Conservation (phyloP, 305 asterid genomes). For the Rubia peregrina region DNA sequence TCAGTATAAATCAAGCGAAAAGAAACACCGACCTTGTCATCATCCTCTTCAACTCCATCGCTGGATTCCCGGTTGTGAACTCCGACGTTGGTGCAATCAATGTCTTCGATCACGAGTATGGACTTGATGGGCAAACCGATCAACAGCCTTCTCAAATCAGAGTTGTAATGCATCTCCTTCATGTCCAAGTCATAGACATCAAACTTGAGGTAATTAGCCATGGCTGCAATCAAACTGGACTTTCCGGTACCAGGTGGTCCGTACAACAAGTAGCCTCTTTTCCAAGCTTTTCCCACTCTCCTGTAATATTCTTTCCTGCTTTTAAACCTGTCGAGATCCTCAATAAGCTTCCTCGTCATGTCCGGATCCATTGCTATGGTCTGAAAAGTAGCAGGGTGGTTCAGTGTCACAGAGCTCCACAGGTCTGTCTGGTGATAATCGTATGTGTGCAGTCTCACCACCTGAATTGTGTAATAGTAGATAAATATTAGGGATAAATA, state of each 20-base stretch:
- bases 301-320: conserved; percentile 61
- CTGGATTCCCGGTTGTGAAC: conserved; percentile 46
- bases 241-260: conserved; percentile 92
- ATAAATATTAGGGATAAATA: no score
- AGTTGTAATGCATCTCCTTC: conserved; percentile 72
- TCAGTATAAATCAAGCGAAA: no score
- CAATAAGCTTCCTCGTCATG: conserved; percentile 38
- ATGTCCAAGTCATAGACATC: conserved; percentile 81
- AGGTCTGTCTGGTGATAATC: conserved; percentile 58
- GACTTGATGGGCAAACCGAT: conserved; percentile 60
- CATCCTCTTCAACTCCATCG: conserved; percentile 34
- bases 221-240: conserved; percentile 81
- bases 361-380: conserved; percentile 63
- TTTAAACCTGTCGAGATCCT: conserved; percentile 56
- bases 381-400: conserved; percentile 61
- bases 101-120: conserved; percentile 71
- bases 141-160: conserved; percentile 75
- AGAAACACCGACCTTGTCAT: conserved; percentile 42
- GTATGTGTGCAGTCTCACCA: conserved; percentile 54
- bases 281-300: conserved; percentile 82
- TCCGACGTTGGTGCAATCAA: conserved; percentile 59
- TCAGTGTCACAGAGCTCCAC: conserved; percentile 59
- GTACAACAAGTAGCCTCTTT: conserved; percentile 68
- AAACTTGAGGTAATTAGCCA: conserved; percentile 76
- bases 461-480: neutral